phyloP scores from a whole-genome alignment of 257 asterid species.

The Nyctanthes arbortristis region DNA sequence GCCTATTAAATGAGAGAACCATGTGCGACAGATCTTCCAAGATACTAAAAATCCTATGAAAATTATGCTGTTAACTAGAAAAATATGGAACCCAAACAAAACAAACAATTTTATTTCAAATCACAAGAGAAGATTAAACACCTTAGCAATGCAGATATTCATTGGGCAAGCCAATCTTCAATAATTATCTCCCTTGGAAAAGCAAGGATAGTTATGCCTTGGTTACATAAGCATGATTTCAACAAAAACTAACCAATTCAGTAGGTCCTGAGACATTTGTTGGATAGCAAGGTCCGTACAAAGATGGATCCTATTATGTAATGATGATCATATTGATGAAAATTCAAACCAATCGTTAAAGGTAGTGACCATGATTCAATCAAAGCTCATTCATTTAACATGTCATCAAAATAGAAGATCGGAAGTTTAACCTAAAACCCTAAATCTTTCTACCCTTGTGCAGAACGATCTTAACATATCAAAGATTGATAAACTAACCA shows the following conservation, averaged over 20 bases:
- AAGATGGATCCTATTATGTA: constrained; percentile 1
- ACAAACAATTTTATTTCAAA: background rate
- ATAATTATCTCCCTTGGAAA: too few species aligned
- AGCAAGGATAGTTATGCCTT: background rate
- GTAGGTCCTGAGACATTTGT: background rate
- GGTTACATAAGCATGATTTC: background rate
- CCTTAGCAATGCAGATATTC: too few species aligned
- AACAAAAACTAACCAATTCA: background rate
- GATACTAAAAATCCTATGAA: background rate
- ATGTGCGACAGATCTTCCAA: constrained; percentile 8
- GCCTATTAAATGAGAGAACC: constrained; percentile 7
- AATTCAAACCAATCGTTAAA: background rate
- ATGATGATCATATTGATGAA: constrained; percentile 2
- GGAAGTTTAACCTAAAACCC: background rate
- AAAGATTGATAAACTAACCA: constrained; percentile 52
- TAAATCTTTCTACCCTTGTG: background rate
- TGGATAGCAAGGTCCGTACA: background rate
- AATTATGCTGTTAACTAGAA: background rate
- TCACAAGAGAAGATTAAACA: too few species aligned
- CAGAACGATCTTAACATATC: constrained; percentile 10
- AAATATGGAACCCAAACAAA: constrained; percentile 7
- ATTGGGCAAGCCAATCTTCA: too few species aligned
- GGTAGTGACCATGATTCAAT: constrained; percentile 10
- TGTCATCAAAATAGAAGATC: constrained; percentile 4
- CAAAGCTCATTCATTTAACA: constrained; percentile 3